Evolutionary conservation across 2,329 filamentous ascomycete species (phyloP), one percentile per base, ranked within the genome.

Genomic region (Tothia fuscella): DNA sequence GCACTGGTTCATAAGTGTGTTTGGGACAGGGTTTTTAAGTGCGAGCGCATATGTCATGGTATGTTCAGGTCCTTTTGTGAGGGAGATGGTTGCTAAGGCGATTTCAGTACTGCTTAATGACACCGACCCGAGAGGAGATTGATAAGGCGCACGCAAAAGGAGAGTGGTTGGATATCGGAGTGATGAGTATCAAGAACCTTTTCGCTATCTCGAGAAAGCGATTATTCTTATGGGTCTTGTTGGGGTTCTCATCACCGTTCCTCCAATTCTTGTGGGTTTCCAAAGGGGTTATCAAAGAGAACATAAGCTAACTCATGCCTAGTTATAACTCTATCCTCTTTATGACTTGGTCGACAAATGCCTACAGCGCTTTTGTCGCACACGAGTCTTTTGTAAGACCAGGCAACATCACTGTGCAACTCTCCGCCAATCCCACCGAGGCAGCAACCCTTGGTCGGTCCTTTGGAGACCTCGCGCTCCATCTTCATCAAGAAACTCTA

Each of bases 81-180:
- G 6, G 12, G 17, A 17, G n/a, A 9, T 17, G 6, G 6, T 14
- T 6, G 21, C 33, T 43, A 9, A 43, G n/a, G n/a, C 20, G 9
- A 5, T 14, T 37, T 7, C 22, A 44, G 42, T 44, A 75, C 45
- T 58, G 65, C 16, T 52, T 76, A 10, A 62, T 55, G 10, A 62
- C 70, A 1, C 71, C 72, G 0, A 72, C 66, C 1, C 54, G 72
- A 19, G 44, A 50, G 6, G 68, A 74, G 30, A 51, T 74, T 9
- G 64, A 75, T 36, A 48, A 47, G 12, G 68, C 68, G 0, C 72
- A 76, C 53, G 38, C 47, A 0, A 47, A 50, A 35, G 52, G 57
- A 2, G 53, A 48, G 13, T 66, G 62, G 60, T 50, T 72, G 1
- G 62, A 67, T 25, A 63, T 71, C 33, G 67, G 71, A 0, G 50